Evolutionary conservation across 1,139 yeast genomes (phyloP), one percentile per base, ranked within the genome.

Genomic region (Chernovozyma aurita): DNA sequence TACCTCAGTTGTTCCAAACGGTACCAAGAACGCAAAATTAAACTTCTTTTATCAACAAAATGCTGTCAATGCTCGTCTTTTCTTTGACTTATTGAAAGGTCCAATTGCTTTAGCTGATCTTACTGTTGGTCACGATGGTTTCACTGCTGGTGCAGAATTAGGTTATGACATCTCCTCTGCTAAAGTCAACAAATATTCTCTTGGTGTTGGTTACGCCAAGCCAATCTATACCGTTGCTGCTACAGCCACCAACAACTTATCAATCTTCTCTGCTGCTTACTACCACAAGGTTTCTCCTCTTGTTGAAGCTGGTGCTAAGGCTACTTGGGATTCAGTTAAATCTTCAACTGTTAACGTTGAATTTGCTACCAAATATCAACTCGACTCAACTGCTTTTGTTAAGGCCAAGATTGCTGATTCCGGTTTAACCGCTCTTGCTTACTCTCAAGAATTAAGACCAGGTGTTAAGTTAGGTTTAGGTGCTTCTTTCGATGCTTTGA

Each of bases 381-480:
- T 92, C 60, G 97, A 92, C 73, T 66, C 76, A 43, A 63, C 94
- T 49, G 81, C 97, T 49, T 88, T 85, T 59, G 85, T 88, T 64
- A 90, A 90, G 83, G 97, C 95, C 53, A 92, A 90, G 81, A 79
- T 94, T 58, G 92, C 95, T 61, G 96, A 92, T 71, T 83, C 94
- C 50, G 98, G 98, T 72, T 75, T 88, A 58, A 86, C 97, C 54
- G 92, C 96, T 47, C 73, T 92, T 59, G 78, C 96, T 48, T 92
- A 92, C 84, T 85, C 94, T 63, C 97, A 92, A 74, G 80, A 78
- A 56, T 80, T 92, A 68, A 86, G 95, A 76, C 95, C 95, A 44
- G 97, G 97, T 68, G 97, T 94, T 57, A 87, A 85, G 61, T 76
- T 92, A 58, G 99, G 99, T 65, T 79, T 94, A 52, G 99, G 98